Conservation (phyloP, 371 early-diverging fungal species). For the Chytridiales sp. region DNA sequence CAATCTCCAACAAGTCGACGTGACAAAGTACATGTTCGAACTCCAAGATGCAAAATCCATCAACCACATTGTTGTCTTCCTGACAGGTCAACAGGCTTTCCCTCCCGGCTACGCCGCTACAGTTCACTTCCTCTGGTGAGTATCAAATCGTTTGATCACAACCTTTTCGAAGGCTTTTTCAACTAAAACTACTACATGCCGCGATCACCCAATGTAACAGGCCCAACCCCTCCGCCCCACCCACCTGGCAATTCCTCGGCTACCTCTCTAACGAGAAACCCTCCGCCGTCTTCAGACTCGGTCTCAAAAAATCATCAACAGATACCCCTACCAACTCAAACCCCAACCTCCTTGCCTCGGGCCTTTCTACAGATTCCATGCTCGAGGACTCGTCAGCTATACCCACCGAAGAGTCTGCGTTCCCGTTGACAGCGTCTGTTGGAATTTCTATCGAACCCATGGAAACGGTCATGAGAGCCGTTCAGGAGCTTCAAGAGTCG, state of each 20-base stretch:
- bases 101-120: slow-evolving; percentile 73
- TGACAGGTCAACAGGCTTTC: slow-evolving; percentile 81
- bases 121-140: slow-evolving; percentile 81
- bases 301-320: slow-evolving; percentile 30
- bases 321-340: neutral
- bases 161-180: neutral
- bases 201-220: slow-evolving; percentile 9
- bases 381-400: slow-evolving; percentile 32
- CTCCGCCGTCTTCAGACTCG: slow-evolving; percentile 75
- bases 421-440: slow-evolving; percentile 63
- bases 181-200: neutral
- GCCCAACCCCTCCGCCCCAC: slow-evolving; percentile 51
- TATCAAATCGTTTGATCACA: neutral
- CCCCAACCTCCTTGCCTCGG: neutral
- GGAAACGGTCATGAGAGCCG: slow-evolving; percentile 49
- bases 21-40: slow-evolving; percentile 53
- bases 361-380: slow-evolving; percentile 14
- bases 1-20: slow-evolving; percentile 70
- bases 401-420: slow-evolving; percentile 13
- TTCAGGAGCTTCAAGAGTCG: slow-evolving; percentile 28
- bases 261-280: slow-evolving; percentile 86
- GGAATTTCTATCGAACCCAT: slow-evolving; percentile 91
- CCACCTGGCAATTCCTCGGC: slow-evolving; percentile 84
- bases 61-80: slow-evolving; percentile 91
- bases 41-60: slow-evolving; percentile 74